A percentile compares a stretch with the other conserved stretches of the same genome.
These are phyloP conservation scores for Aspergillus neoniger DNA, from an alignment of 2,329 filamentous ascomycete genomes.

Conservation along the genomic window DNA sequence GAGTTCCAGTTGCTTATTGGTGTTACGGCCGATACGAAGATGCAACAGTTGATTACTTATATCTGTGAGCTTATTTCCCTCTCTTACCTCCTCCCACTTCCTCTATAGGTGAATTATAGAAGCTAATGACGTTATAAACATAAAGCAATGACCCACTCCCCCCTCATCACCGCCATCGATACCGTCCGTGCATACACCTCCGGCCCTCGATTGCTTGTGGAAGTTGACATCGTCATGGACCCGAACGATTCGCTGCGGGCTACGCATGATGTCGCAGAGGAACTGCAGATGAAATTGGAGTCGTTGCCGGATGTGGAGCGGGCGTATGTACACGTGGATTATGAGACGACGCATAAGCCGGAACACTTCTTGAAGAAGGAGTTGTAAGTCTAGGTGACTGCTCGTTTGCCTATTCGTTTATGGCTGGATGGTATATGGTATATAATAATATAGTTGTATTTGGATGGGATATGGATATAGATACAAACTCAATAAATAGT, in stretches of 20 bases:
- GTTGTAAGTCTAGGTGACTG: constrained; percentile 40
- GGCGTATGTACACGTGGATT: constrained; percentile 96
- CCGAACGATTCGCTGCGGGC: constrained; percentile 68
- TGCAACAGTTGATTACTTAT: constrained; percentile 93
- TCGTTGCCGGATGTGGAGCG: constrained; percentile 87
- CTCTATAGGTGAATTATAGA: not conserved
- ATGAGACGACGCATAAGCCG: constrained; percentile 92
- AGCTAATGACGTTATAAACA: not conserved
- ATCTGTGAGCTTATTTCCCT: constrained; percentile 60
- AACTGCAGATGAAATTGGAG: constrained; percentile 91
- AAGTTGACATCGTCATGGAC: constrained; percentile 96
- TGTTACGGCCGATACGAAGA: constrained; percentile 79
- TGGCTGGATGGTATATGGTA: too few relatives aligned
- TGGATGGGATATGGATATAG: too few relatives aligned
- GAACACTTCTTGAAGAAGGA: constrained; percentile 75
- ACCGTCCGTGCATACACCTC: constrained; percentile 94
- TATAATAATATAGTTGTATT: too few relatives aligned
- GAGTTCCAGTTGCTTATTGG: constrained; percentile 93
- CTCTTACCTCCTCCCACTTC: not conserved
- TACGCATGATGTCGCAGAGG: constrained; percentile 92
- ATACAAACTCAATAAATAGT: too few relatives aligned
- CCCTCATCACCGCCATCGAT: constrained; percentile 80
- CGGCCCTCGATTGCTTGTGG: constrained; percentile 83
- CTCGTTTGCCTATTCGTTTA: too few relatives aligned
- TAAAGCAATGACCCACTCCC: constrained; percentile 78